Evolutionary conservation across 1,139 yeast species (phyloP).

Genomic region (Suzukiozyma palmioleophila): DNA sequence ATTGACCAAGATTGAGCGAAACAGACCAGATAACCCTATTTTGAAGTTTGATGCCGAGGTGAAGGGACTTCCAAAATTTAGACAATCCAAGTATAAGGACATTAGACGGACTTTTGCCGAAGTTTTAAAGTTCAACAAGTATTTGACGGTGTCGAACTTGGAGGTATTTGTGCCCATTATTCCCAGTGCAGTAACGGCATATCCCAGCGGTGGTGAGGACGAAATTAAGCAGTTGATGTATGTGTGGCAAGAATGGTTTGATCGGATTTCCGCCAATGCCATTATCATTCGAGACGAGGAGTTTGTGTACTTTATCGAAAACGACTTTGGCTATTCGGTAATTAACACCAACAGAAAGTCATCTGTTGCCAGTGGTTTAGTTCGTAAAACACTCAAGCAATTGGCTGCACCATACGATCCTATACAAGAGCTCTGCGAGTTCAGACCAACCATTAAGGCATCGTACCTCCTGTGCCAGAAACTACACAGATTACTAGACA

Average conservation of each 20-base stretch:
- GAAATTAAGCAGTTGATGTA: constrained; percentile 55
- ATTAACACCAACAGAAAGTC: constrained; percentile 50
- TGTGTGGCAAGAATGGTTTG: constrained; percentile 83
- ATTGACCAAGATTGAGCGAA: constrained; percentile 33
- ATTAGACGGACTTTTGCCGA: constrained; percentile 81
- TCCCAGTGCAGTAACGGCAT: constrained; percentile 71
- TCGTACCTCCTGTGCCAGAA: constrained; percentile 62
- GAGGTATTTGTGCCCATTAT: constrained; percentile 93
- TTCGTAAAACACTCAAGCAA: constrained; percentile 86
- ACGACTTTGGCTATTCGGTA: constrained; percentile 79
- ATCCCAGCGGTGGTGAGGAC: constrained; percentile 80
- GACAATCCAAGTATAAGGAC: constrained; percentile 68
- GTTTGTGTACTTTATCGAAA: constrained; percentile 79
- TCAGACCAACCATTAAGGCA: constrained; percentile 80
- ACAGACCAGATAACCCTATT: constrained; percentile 43
- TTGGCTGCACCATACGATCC: constrained; percentile 85
- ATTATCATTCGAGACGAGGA: constrained; percentile 83
- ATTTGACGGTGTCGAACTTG: constrained; percentile 72
- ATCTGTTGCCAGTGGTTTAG: constrained; percentile 75
- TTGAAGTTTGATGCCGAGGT: constrained; percentile 38
- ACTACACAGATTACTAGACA: constrained; percentile 52
- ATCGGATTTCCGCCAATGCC: constrained; percentile 69
- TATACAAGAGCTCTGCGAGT: constrained; percentile 70
- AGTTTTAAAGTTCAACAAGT: constrained; percentile 70
- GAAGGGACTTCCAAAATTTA: constrained; percentile 63